Conservation (phyloP, 2,329 filamentous ascomycete genomes). For the Xylariales sp. region DNA sequence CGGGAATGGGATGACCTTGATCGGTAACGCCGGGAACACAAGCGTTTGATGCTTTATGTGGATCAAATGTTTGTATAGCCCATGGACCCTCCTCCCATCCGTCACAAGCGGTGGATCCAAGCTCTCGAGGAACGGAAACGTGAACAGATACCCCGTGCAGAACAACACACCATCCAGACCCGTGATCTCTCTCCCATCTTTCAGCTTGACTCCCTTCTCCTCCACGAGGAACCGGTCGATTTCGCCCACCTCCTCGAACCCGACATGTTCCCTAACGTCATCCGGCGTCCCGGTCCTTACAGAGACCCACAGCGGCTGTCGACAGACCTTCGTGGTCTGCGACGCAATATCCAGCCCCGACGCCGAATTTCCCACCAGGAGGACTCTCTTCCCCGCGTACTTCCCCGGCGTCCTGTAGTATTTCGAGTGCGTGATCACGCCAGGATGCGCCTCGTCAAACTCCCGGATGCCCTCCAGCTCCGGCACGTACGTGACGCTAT, state of each 20-base stretch:
- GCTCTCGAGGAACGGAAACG: constrained; percentile 64
- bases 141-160: constrained; percentile 86
- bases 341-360: constrained; percentile 79
- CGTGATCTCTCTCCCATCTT: constrained; percentile 57
- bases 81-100: constrained; percentile 64
- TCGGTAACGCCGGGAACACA: constrained; percentile 69
- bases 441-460: constrained; percentile 57
- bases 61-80: constrained; percentile 77
- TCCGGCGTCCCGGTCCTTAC: constrained; percentile 47
- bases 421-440: constrained; percentile 69
- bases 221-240: constrained; percentile 54
- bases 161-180: constrained; percentile 76
- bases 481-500: constrained; percentile 64
- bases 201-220: constrained; percentile 58
- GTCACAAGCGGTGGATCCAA: constrained; percentile 52
- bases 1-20: constrained; percentile 85
- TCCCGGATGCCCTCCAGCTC: constrained; percentile 52
- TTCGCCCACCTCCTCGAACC: constrained; percentile 48
- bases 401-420: constrained; percentile 64
- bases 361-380: constrained; percentile 80
- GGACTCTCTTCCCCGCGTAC: constrained; percentile 66
- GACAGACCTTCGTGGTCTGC: constrained; percentile 64
- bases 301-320: constrained; percentile 59
- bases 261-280: constrained; percentile 36
- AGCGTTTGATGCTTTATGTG: constrained; percentile 72